These are phyloP conservation scores for Alternaria triticina DNA, from an alignment of 2,329 filamentous ascomycete species.

Conservation along the genomic window DNA sequence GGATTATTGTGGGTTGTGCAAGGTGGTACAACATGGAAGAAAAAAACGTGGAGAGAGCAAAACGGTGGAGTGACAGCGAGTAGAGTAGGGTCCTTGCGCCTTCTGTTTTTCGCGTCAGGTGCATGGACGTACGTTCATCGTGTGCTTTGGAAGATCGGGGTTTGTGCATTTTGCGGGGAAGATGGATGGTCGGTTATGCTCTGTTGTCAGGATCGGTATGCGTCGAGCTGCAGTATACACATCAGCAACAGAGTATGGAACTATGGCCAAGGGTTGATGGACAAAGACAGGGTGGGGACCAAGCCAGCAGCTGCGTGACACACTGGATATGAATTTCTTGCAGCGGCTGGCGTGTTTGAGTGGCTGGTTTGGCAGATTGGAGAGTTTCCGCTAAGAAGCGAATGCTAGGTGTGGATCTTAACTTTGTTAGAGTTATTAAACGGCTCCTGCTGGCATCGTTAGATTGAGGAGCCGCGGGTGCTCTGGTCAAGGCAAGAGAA, in stretches of 20 bases:
- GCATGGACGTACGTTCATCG: conserved; percentile 1
- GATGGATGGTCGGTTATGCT: background rate
- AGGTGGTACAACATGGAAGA: background rate
- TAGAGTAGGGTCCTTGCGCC: background rate
- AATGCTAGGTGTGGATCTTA: conserved; percentile 34
- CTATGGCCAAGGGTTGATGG: background rate
- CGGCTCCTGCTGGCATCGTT: conserved; percentile 18
- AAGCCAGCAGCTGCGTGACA: conserved; percentile 1
- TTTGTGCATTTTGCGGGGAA: conserved; percentile 14
- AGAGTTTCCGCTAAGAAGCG: conserved; percentile 14
- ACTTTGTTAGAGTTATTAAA: conserved; percentile 40
- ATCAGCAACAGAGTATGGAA: conserved; percentile 1
- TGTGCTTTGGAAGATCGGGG: background rate
- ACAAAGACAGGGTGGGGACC: background rate
- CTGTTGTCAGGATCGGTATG: conserved; percentile 7
- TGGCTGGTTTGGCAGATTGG: background rate
- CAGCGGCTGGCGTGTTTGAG: conserved; percentile 6
- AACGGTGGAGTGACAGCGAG: background rate
- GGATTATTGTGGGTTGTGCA: background rate
- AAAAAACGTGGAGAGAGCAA: background rate
- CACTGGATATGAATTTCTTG: conserved; percentile 9
- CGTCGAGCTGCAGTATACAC: conserved; percentile 5
- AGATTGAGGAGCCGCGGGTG: conserved; percentile 14
- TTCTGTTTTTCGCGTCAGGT: background rate
- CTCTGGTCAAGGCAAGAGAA: background rate